Evolutionary conservation across 2,329 filamentous ascomycete genomes (phyloP), one percentile per base, ranked within the genome.

Genomic region (Xylaria hypoxylon): DNA sequence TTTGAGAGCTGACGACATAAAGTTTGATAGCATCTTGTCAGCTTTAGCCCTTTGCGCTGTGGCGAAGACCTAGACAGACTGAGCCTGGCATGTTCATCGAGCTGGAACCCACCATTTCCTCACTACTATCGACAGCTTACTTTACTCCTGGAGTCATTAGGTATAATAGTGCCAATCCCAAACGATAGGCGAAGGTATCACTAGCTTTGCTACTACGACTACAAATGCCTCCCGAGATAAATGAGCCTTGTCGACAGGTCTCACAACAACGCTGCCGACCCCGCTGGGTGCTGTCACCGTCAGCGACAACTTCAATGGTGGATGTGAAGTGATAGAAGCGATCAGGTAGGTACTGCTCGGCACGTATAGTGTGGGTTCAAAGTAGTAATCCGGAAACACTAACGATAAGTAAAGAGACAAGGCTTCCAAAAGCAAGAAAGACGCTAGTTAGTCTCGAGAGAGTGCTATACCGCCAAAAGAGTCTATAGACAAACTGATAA

Each of bases 371-470:
- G 17, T 11, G 26, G 26, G 13, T 8, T 11, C 4, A 3, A 58
- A 11, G 11, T 4, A 17, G 10, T 17, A 7, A 7, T 15, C 22
- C 8, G 19, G 13, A 15, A 40, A 26, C 5, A n/a, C 57, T 55
- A 51, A 59, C 44, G 28, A 55, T 13, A 38, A 19, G 31, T n/a
- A 19, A 35, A 62, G 5, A 55, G 70, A 66, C 44, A 66, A 66
- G 2, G 62, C 52, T 17, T 74, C 22, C 1, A 71, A 74, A 64
- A 70, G 73, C 15, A 69, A 73, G 44, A 22, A 56, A 0, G 71
- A 72, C 55, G 69, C 72, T 33, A 71, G 72, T 73, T 61, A 57
- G 68, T 45, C 68, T 72, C 55, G 75, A 81, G 63, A 67, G 76
- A 82, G 82, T 1, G 82, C 81, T 8, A 81, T 79, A 0, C n/a